These are phyloP conservation scores for Babesia bovis DNA, from an alignment of 169 alveolate genomes.

Conservation along the genomic window DNA sequence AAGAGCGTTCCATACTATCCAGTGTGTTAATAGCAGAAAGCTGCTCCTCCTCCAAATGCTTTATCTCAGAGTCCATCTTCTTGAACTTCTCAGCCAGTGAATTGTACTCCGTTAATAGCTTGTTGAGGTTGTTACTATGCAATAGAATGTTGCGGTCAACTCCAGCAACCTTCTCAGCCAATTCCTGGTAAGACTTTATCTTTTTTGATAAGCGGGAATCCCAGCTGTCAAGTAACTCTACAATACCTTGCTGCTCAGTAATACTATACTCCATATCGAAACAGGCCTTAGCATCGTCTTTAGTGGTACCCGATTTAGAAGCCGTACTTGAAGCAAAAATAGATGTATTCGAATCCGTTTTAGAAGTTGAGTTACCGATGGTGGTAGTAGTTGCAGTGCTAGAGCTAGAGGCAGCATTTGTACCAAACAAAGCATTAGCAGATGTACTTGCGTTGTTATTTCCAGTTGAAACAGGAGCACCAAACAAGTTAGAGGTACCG, in stretches of 20 bases:
- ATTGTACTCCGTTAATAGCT: slow-evolving; percentile 41
- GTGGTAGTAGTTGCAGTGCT: not conserved
- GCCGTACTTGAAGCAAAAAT: not conserved
- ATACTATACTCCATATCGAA: slow-evolving; percentile 49
- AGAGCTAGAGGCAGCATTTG: not conserved
- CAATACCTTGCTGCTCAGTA: slow-evolving; percentile 48
- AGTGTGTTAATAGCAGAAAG: slow-evolving; percentile 24
- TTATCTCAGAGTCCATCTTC: slow-evolving; percentile 52
- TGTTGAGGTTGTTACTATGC: slow-evolving; percentile 48
- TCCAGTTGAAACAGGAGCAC: not conserved
- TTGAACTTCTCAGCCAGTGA: slow-evolving; percentile 52
- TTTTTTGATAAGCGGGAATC: slow-evolving; percentile 46
- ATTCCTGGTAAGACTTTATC: slow-evolving; percentile 44
- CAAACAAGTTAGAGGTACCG: slow-evolving; percentile 5
- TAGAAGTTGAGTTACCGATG: not conserved
- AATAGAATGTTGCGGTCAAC: slow-evolving; percentile 50
- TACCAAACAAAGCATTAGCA: not conserved
- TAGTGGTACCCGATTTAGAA: slow-evolving; percentile 1
- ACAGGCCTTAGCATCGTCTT: slow-evolving; percentile 18
- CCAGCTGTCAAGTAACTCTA: slow-evolving; percentile 61
- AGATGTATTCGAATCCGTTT: not conserved
- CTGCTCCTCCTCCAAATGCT: slow-evolving; percentile 67
- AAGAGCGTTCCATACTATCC: slow-evolving; percentile 57
- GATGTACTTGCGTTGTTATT: not conserved
- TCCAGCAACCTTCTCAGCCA: slow-evolving; percentile 59